Evolutionary conservation across 2,329 filamentous ascomycete species (phyloP).

Genomic region (Colletotrichum australisinense): DNA sequence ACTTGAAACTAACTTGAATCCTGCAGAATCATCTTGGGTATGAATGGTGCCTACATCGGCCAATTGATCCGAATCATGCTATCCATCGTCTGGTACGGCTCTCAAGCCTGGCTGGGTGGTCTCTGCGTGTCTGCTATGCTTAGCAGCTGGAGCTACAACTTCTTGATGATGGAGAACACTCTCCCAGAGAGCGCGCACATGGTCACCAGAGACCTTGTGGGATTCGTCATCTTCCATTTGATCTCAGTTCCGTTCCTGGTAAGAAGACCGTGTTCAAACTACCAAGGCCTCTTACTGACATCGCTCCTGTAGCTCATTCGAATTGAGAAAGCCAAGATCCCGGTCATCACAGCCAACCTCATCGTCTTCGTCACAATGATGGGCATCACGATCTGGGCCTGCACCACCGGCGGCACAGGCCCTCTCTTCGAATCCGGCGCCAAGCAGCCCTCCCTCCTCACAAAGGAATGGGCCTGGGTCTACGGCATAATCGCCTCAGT

Average conservation of each 20-base stretch:
- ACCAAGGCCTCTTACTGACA: neutral
- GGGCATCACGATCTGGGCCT: constrained; percentile 60
- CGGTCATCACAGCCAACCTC: constrained; percentile 55
- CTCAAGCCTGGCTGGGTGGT: constrained; percentile 45
- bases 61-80: constrained; percentile 54
- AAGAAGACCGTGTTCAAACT: neutral
- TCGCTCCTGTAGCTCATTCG: constrained; percentile 46
- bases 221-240: constrained; percentile 63
- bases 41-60: constrained; percentile 52
- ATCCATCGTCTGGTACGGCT: constrained; percentile 51
- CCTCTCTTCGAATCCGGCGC: constrained; percentile 50
- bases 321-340: constrained; percentile 60
- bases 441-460: constrained; percentile 33
- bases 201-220: constrained; percentile 57
- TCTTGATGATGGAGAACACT: constrained; percentile 56
- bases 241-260: constrained; percentile 59
- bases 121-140: constrained; percentile 48
- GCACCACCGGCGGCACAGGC: constrained; percentile 55
- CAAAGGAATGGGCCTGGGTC: constrained; percentile 43
- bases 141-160: constrained; percentile 59
- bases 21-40: constrained; percentile 41
- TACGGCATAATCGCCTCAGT: constrained; percentile 45
- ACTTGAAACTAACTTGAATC: neutral
- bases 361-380: constrained; percentile 59
- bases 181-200: constrained; percentile 52